Base-by-base conservation (phyloP, 345 rosid genomes). In the Euphorbia tirucalli region DNA sequence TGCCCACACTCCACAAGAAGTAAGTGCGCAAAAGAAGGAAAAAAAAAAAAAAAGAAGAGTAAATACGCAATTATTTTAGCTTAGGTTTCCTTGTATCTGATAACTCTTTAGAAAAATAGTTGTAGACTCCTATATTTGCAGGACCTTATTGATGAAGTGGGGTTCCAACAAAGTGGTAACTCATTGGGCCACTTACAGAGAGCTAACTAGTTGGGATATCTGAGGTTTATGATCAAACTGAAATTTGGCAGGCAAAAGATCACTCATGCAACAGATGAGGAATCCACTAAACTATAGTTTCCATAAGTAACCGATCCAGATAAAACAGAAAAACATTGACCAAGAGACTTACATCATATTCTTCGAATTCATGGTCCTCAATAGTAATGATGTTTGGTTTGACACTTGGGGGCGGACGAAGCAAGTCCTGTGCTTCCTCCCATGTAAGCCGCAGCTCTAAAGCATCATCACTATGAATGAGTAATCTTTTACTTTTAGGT, bases 371-470 rank as follows among this genome's bases (percentile, higher is more conserved):
- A 78, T 84, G 82, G 71, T 85, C 98, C 70, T 91, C 98, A 54
- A 91, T 81, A 28, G 87, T 75, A 54, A 86, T 82, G 31, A 88
- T 70, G 74, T 63, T 84, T 69, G 94, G 87, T 66, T 71, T 85
- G 70, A 75, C 83, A 82, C 67, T 75, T 56, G 94, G 91, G 37
- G 94, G 80, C 63, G 97, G 96, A 68, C 93, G 91, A 82, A 93
- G 85, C 85, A 93, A 77, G 56, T 88, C 94, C 69, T 93, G 94
- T 71, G 98, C 87, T 88, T 93, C 97, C 69, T 91, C 90, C 97
- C 97, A 93, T 35, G 93, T 93, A 58, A 91, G 76, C 77, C 88
- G 85, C 61, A 91, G 82, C 83, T 87, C 96, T 85, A 85, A 69
- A 58, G 87, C 85, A 50, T 91, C 98, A 72, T 86, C 92, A 73